These are phyloP conservation scores for Amorphotheca resinae DNA, from an alignment of 495 filamentous ascomycete species.

Conservation along the genomic window DNA sequence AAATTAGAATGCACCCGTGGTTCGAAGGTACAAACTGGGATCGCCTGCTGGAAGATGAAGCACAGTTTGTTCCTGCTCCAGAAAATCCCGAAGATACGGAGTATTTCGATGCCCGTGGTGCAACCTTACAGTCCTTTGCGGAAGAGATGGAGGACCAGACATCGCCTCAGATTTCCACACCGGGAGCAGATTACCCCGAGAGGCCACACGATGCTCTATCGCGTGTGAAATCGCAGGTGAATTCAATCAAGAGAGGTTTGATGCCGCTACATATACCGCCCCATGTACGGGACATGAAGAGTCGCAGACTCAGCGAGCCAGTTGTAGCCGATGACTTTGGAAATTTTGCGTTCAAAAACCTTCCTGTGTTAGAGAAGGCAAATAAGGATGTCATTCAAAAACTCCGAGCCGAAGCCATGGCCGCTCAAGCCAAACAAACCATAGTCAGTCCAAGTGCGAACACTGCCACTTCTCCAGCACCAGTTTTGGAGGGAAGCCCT, in stretches of 20 bases:
- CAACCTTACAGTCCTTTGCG: slow-evolving; percentile 75
- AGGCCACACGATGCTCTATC: slow-evolving; percentile 91
- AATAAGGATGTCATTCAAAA: slow-evolving; percentile 99
- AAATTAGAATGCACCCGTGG: slow-evolving; percentile 84
- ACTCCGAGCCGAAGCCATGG: slow-evolving; percentile 75
- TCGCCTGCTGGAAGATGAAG: slow-evolving; percentile 78
- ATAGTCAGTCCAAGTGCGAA: slow-evolving; percentile 22
- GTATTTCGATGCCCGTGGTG: slow-evolving; percentile 89
- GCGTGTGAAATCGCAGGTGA: slow-evolving; percentile 67
- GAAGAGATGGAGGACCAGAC: slow-evolving; percentile 88
- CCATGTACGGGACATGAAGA: slow-evolving; percentile 83
- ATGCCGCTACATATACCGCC: slow-evolving; percentile 95
- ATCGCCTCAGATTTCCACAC: slow-evolving; percentile 46
- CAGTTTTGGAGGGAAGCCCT: slow-evolving; percentile 75
- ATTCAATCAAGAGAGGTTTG: slow-evolving; percentile 68
- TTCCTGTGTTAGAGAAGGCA: slow-evolving; percentile 91
- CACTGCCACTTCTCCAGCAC: slow-evolving; percentile 32
- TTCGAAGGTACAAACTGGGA: slow-evolving; percentile 84
- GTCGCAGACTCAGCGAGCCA: slow-evolving; percentile 80
- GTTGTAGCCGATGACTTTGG: slow-evolving; percentile 86
- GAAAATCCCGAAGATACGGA: slow-evolving; percentile 96
- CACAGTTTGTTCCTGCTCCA: slow-evolving; percentile 84
- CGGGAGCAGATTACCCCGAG: slow-evolving; percentile 60
- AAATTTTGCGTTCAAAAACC: slow-evolving; percentile 91
- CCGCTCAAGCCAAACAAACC: slow-evolving; percentile 41